A percentile compares a stretch with the other conserved stretches of the same genome.
Conservation (phyloP, 768 basidiomycete genomes). For the Xanthoconium purpureum region DNA sequence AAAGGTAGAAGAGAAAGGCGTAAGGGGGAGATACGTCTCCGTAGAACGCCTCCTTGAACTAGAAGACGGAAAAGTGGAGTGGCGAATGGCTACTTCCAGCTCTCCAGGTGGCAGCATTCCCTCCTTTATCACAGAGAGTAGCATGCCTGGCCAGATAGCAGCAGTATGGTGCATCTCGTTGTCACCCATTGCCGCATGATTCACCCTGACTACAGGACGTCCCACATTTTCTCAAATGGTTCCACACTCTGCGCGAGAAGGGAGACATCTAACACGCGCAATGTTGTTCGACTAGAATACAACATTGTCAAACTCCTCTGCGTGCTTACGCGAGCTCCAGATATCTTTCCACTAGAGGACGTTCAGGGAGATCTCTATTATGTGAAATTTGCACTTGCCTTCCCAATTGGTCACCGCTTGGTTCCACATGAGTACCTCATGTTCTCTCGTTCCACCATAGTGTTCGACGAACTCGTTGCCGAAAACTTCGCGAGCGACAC, state of each 20-base stretch:
- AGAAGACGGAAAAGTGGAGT: constrained; percentile 62
- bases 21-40: constrained; percentile 65
- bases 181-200: background rate
- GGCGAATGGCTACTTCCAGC: constrained; percentile 79
- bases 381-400: constrained; percentile 46
- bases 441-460: constrained; percentile 90
- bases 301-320: background rate
- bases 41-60: constrained; percentile 66
- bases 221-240: constrained; percentile 68
- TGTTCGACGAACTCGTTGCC: constrained; percentile 93
- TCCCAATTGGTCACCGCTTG: constrained; percentile 94
- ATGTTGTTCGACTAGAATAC: background rate
- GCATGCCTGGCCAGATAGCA: constrained; percentile 61
- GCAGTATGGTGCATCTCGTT: constrained; percentile 36
- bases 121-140: constrained; percentile 55
- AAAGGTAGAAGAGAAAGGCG: constrained; percentile 60
- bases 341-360: constrained; percentile 71
- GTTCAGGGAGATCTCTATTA: constrained; percentile 5
- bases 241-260: constrained; percentile 36
- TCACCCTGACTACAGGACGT: constrained; percentile 52
- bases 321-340: constrained; percentile 65
- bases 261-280: background rate
- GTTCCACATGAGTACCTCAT: constrained; percentile 85
- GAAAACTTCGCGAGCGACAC: constrained; percentile 83
- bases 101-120: constrained; percentile 70